These are phyloP conservation scores for Penicillium cinerascens DNA, from an alignment of 495 filamentous ascomycete genomes.

Conservation along the genomic window DNA sequence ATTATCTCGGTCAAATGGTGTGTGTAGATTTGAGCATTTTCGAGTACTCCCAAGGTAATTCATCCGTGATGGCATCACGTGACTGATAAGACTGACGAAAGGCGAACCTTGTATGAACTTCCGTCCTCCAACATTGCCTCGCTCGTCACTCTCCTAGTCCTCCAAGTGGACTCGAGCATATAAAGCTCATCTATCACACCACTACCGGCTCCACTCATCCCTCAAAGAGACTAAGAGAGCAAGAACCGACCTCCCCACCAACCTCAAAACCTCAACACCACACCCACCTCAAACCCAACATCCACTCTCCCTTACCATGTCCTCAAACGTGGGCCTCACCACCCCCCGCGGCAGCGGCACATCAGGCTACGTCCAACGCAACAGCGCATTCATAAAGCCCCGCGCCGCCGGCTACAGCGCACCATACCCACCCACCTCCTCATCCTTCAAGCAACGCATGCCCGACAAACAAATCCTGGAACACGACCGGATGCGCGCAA, in stretches of 20 bases:
- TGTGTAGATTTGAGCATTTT: too few species aligned
- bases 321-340: conserved; percentile 94
- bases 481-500: conserved; percentile 82
- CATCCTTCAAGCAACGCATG: conserved; percentile 70
- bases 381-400: conserved; percentile 79
- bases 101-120: neutral
- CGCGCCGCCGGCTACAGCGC: conserved; percentile 54
- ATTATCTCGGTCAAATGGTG: too few species aligned
- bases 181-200: neutral
- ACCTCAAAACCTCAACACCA: neutral
- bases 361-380: conserved; percentile 95
- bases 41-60: too few species aligned
- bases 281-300: neutral
- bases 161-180: neutral
- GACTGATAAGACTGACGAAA: conserved; percentile 5
- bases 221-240: too few species aligned
- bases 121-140: neutral
- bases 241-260: neutral
- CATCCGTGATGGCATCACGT: conserved; percentile 7
- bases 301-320: conserved; percentile 57
- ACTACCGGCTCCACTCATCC: neutral
- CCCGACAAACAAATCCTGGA: conserved; percentile 91
- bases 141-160: neutral
- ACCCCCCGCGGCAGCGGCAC: conserved; percentile 95
- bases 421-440: conserved; percentile 51